phyloP scores from a whole-genome alignment of 78 protist species.

The Chrysochromulina parva region DNA sequence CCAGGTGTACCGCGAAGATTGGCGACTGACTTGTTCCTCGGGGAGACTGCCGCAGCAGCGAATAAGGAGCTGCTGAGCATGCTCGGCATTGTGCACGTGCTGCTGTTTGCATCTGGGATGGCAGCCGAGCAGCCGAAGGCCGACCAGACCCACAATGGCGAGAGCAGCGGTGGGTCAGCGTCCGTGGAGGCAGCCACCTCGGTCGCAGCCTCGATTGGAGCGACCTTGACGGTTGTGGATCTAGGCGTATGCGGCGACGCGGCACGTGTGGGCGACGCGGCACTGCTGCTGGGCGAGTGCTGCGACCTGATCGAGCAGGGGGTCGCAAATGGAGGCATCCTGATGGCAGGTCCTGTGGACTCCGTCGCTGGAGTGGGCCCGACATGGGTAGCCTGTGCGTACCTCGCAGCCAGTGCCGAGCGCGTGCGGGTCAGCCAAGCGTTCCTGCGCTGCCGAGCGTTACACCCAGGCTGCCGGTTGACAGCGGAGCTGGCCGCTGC shows the following conservation, averaged over 20 bases:
- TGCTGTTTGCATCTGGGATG: neutral
- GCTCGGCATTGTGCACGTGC: neutral
- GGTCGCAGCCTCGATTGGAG: neutral
- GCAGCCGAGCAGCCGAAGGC: too few species aligned
- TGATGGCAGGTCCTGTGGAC: neutral
- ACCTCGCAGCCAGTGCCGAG: neutral
- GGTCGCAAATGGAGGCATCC: neutral
- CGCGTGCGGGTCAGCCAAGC: neutral
- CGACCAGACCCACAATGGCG: too few species aligned
- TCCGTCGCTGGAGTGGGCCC: neutral
- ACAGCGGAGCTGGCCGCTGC: neutral
- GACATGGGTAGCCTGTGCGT: neutral
- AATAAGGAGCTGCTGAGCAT: neutral
- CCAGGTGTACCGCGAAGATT: neutral
- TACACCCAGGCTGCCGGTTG: neutral
- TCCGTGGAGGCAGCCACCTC: neutral
- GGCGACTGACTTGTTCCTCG: neutral
- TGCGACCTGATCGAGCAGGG: neutral
- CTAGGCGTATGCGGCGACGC: neutral
- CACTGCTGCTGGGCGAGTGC: neutral
- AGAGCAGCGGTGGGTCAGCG: too few species aligned
- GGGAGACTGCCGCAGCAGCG: neutral
- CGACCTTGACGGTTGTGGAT: neutral
- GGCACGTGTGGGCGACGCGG: neutral
- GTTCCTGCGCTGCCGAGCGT: neutral